phyloP scores from a whole-genome alignment of 208 protist species.

The Kentomonas sorsogonicus region DNA sequence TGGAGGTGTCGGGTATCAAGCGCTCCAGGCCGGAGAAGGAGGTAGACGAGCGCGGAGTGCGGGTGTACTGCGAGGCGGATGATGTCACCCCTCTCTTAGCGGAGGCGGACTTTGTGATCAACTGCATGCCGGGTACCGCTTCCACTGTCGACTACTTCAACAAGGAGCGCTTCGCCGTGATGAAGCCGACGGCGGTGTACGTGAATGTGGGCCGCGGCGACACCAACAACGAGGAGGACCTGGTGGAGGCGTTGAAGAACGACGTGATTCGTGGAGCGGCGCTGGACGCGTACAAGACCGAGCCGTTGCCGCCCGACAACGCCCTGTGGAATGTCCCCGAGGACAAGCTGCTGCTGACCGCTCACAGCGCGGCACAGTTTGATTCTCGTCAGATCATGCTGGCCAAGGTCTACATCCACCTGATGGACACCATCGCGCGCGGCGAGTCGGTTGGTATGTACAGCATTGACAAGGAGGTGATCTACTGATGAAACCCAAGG shows the following conservation, averaged over 20 bases:
- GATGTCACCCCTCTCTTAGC: conserved; percentile 24
- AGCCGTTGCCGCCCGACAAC: conserved; percentile 43
- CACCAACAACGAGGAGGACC: conserved; percentile 41
- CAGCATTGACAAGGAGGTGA: no score
- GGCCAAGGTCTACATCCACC: no score
- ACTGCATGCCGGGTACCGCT: conserved; percentile 36
- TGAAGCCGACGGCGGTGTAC: conserved; percentile 49
- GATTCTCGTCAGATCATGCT: no score
- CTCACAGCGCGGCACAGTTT: conserved; percentile 28
- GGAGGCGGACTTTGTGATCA: conserved; percentile 51
- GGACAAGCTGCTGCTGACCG: conserved; percentile 35
- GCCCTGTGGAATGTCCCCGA: conserved; percentile 32
- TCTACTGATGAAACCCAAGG: no score
- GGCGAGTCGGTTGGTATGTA: not conserved
- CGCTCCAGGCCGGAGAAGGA: conserved; percentile 7
- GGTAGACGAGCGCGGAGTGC: conserved; percentile 33
- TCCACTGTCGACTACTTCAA: conserved; percentile 43
- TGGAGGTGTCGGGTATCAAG: conserved; percentile 37
- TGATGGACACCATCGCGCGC: not conserved
- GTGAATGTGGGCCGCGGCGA: conserved; percentile 56
- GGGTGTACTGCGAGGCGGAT: conserved; percentile 14
- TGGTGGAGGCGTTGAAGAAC: conserved; percentile 25
- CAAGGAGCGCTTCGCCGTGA: conserved; percentile 32
- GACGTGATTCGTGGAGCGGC: conserved; percentile 36
- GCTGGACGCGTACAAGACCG: conserved; percentile 56